phyloP scores from a whole-genome alignment of 225 moss, liverwort and hornwort genomes.

The Physcomitrium patens region DNA sequence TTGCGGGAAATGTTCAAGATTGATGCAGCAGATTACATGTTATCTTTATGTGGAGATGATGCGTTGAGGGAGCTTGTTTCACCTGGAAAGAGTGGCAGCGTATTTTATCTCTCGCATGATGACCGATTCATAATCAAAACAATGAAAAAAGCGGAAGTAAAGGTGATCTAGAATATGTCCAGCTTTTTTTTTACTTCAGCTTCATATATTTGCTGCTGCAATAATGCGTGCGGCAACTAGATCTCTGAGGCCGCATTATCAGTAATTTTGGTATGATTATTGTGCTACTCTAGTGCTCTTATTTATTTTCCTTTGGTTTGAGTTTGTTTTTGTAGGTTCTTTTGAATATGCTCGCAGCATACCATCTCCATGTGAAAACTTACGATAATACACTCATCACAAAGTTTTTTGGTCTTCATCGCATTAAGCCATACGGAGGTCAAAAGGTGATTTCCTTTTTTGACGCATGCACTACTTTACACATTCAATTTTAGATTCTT shows the following conservation, averaged over 20 bases:
- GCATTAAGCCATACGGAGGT: conserved; percentile 94
- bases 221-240: background rate
- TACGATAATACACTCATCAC: conserved; percentile 99
- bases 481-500: background rate
- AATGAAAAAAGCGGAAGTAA: conserved; percentile 99
- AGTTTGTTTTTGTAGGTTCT: conserved; percentile 65
- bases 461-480: background rate
- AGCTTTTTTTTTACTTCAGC: background rate
- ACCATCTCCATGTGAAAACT: conserved; percentile 89
- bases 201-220: conserved; percentile 19
- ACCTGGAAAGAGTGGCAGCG: conserved; percentile 99
- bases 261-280: background rate
- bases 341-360: conserved; percentile 84
- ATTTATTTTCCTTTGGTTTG: conserved; percentile 18
- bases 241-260: background rate
- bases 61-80: conserved; percentile 95
- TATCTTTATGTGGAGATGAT: conserved; percentile 97
- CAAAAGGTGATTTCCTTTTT: conserved; percentile 67
- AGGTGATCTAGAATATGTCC: conserved; percentile 47
- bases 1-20: conserved; percentile 97
- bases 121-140: conserved; percentile 99
- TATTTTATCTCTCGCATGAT: conserved; percentile 97
- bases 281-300: background rate
- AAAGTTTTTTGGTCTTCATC: conserved; percentile 98
- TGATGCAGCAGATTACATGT: conserved; percentile 99